Percentiles rank a stretch among this genome's conserved stretches.
Conservation (phyloP, 331 rosid genomes). For the Telfairia occidentalis region DNA sequence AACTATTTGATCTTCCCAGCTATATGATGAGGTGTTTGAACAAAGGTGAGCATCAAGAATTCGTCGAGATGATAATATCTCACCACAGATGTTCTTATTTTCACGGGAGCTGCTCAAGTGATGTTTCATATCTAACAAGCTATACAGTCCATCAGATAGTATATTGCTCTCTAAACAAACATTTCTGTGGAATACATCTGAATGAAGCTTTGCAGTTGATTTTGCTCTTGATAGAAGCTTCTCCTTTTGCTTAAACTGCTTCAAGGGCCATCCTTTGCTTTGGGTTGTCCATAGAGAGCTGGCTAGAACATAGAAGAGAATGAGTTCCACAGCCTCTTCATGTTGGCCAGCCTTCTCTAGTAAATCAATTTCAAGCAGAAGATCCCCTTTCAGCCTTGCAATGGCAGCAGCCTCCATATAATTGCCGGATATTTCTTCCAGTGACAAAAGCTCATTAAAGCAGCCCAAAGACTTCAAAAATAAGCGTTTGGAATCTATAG, state of each 20-base stretch:
- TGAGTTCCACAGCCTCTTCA: conserved; percentile 12
- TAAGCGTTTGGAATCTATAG: conserved; percentile 12
- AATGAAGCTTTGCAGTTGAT: conserved; percentile 11
- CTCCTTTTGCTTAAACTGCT: conserved; percentile 10
- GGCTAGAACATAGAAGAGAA: conserved; percentile 12
- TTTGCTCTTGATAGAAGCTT: conserved; percentile 14
- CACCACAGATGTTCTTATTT: neutral
- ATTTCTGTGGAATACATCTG: conserved; percentile 1
- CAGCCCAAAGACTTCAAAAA: conserved; percentile 16
- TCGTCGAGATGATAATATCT: conserved; percentile 12
- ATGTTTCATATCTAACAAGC: conserved; percentile 6
- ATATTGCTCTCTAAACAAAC: conserved; percentile 7
- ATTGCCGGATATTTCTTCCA: conserved; percentile 8
- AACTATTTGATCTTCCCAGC: conserved; percentile 8
- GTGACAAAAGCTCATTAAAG: conserved; percentile 11
- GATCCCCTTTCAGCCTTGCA: conserved; percentile 17
- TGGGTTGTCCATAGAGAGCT: conserved; percentile 11
- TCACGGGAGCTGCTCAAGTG: conserved; percentile 1
- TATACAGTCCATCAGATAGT: conserved; percentile 4
- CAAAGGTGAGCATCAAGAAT: conserved; percentile 15
- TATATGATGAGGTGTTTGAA: neutral
- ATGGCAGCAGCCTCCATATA: conserved; percentile 1
- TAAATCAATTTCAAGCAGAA: conserved; percentile 15
- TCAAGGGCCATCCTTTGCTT: conserved; percentile 19
- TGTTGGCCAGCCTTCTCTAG: conserved; percentile 10